Evolutionary conservation across 2,329 filamentous ascomycete genomes (phyloP), one percentile per base, ranked within the genome.

Genomic region (Lasiodiplodia theobromae): DNA sequence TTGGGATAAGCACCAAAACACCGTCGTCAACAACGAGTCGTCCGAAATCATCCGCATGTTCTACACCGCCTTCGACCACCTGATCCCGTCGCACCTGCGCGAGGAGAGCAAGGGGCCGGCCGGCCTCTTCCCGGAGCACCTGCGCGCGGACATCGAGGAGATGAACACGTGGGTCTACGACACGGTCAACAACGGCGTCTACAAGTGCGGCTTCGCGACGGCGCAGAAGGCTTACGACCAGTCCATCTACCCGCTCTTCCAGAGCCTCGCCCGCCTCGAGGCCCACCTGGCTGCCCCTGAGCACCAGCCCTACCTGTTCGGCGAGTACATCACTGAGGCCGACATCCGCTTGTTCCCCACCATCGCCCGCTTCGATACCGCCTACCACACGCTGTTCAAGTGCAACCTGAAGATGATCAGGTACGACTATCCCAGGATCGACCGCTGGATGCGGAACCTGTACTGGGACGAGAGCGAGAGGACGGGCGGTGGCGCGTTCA

Each of bases 151-250:
- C 65, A 97, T 97, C 73, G 93, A 97, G 70, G 88, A 87, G 69
- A 85, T 89, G 65, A 91, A 96, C 78, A 86, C 85, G 66, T 97
- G 94, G 94, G 92, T 89, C 25, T 97, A 97, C 80, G 87, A 82
- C 53, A 76, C 74, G 4, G 80, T 87, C 71, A 86, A 86, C 73
- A 85, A 87, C 69, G 85, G 84, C 1, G 82, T 86, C 10, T 87
- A 85, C 74, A 84, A 85, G 73, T 79, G 89, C 70, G 94, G 94
- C 54, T 97, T 97, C 76, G 94, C 94, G 38, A 94, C 91, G 2
- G 92, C 90, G 0, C 91, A 95, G 80, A 88, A 88, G 72, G 93
- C 93, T 1, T 97, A 97, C 80, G 92, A 95, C 76, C 85, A 86
- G 69, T 90, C 91, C 74, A 90, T 96, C 1, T 79, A 78, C 10